phyloP scores from a whole-genome alignment of 2,329 filamentous ascomycete genomes.

The Aureobasidium melanogenum region DNA sequence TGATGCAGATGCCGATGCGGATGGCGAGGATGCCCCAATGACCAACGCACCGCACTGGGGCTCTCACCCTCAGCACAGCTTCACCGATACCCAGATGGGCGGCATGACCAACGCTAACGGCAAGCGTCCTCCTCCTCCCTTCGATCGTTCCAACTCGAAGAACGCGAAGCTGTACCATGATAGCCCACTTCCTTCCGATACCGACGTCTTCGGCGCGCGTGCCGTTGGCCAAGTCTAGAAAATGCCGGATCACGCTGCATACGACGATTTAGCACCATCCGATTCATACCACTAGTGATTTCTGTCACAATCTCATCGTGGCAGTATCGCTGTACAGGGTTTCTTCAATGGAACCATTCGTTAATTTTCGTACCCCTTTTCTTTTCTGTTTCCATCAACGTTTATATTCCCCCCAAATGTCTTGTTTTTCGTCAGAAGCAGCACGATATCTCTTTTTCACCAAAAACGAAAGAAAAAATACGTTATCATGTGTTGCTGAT shows the following conservation, averaged over 20 bases:
- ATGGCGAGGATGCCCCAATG: slow-evolving; percentile 6
- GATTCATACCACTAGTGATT: not conserved
- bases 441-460: not conserved
- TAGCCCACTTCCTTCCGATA: not conserved
- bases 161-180: slow-evolving; percentile 12
- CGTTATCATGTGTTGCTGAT: not conserved
- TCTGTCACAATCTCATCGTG: not conserved
- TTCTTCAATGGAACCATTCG: not conserved
- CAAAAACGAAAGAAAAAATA: not conserved
- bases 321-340: slow-evolving; percentile 1
- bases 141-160: slow-evolving; percentile 5
- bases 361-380: not conserved
- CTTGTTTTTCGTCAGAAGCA: not conserved
- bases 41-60: not conserved
- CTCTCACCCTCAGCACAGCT: slow-evolving; percentile 2
- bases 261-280: not conserved
- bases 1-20: slow-evolving; percentile 11
- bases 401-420: slow-evolving; percentile 1
- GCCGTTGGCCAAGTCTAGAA: slow-evolving; percentile 6
- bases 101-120: slow-evolving; percentile 14
- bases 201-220: slow-evolving; percentile 4
- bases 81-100: not conserved
- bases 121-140: slow-evolving; percentile 10
- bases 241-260: not conserved
- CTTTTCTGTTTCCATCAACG: not conserved